Evolutionary conservation across 495 filamentous ascomycete genomes (phyloP).

Genomic region (Poronia punctata): DNA sequence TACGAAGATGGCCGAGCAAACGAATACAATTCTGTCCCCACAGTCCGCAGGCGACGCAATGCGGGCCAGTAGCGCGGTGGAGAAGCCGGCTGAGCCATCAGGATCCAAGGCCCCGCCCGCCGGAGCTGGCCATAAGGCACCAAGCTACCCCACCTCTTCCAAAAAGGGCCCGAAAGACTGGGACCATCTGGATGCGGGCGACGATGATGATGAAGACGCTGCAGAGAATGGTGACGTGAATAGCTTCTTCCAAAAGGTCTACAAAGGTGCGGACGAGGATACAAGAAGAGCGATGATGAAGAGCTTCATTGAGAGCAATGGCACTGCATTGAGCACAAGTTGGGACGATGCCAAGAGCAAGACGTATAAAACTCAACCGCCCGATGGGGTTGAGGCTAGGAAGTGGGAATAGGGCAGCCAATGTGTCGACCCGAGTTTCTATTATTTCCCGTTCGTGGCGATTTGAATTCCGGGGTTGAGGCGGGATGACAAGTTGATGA

Average conservation of each 20-base stretch:
- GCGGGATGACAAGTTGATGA: background rate
- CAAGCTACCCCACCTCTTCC: constrained; percentile 84
- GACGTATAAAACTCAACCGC: constrained; percentile 65
- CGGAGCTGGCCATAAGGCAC: constrained; percentile 25
- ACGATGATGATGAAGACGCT: constrained; percentile 47
- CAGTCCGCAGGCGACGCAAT: constrained; percentile 4
- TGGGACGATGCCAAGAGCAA: constrained; percentile 77
- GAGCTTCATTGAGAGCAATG: constrained; percentile 88
- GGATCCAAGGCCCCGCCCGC: constrained; percentile 8
- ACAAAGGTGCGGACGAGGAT: constrained; percentile 69
- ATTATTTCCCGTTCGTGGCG: constrained; percentile 2
- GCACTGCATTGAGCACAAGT: constrained; percentile 87
- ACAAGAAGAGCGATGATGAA: constrained; percentile 94
- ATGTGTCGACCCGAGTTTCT: constrained; percentile 7
- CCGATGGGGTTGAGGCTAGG: constrained; percentile 70
- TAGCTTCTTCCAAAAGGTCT: constrained; percentile 86
- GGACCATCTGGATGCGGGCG: constrained; percentile 60
- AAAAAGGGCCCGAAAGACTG: constrained; percentile 80
- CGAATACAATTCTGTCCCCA: background rate
- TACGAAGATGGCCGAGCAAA: background rate
- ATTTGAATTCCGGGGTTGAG: constrained; percentile 4
- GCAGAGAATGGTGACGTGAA: constrained; percentile 66
- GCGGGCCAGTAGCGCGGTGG: constrained; percentile 23
- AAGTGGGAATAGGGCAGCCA: constrained; percentile 43
- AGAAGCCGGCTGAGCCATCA: constrained; percentile 19